Base-by-base conservation (phyloP, 805 yeast genomes). In the Yamadazyma akitaensis region DNA sequence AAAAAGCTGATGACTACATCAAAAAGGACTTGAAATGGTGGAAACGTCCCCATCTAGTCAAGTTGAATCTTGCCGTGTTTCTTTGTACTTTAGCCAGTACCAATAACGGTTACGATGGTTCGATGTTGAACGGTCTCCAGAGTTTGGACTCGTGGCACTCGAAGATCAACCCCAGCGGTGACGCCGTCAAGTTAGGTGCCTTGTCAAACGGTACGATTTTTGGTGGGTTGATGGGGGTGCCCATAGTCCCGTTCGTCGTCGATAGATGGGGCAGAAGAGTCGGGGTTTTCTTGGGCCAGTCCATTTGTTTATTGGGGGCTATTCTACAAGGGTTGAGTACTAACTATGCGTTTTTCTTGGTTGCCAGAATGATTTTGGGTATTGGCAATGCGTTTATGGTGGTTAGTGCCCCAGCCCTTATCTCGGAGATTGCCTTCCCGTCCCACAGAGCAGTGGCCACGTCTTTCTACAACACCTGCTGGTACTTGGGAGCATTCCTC, bases 401-500 rank as follows among this genome's bases (percentile, higher is more conserved):
- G 31, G 72, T 73, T 36, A 64, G 76, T 9, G 64, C 77, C 19
- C 80, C 82, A n/a, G 51, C 77, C 10, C 62, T 77, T 56, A 67
- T 78, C 38, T 68, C 81, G 3, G 84, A 80, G 54, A 51, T 77
- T 17, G 61, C 81, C 1, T 78, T 64, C 53, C 83, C 83, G 25
- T 53, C 61, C 14, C 75, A 70, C 42, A 61, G 80, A 55, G 63
- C 66, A 35, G 60, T 65, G 30, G 53, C 65, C 37, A 73, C 79
- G 25, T 51, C 79, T n/a, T 61, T 71, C 46, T 79, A 69, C 62
- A 79, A 78, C 58, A 68, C 73, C 17, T 70, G 72, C 50, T 77
- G 80, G 81, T 76, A 74, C 53, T 54, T 76, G 33, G 83, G 83
- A 39, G 79, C 80, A n/a, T 57, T 76, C 46, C 58, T 78, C 40